These are phyloP conservation scores for Fusarium equiseti DNA, from an alignment of 2,329 filamentous ascomycete species.

Conservation along the genomic window DNA sequence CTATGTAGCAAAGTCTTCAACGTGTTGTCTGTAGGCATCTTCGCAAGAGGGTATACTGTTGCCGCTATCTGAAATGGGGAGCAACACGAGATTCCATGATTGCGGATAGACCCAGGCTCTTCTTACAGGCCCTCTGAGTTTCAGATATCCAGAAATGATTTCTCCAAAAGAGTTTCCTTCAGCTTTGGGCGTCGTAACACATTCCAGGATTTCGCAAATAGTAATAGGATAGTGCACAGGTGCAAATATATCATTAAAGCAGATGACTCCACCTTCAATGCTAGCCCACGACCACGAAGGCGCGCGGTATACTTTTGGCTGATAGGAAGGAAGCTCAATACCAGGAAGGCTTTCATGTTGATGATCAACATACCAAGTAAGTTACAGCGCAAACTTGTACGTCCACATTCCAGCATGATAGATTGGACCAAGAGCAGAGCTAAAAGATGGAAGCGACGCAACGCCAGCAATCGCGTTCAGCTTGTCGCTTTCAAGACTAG, in stretches of 20 bases:
- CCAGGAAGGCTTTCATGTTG: background rate
- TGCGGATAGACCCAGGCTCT: background rate
- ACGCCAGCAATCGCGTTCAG: constrained; percentile 1
- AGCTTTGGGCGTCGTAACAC: background rate
- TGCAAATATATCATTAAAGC: background rate
- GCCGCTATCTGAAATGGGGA: rapidly evolving
- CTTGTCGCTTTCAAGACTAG: background rate
- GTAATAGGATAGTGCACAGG: background rate
- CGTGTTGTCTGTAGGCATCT: background rate
- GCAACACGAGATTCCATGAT: background rate
- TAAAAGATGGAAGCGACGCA: background rate
- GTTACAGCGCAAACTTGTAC: background rate
- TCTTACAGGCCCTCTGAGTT: background rate
- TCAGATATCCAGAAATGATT: background rate
- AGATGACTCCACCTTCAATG: background rate
- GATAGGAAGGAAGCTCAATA: background rate
- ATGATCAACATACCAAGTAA: background rate
- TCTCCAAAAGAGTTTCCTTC: background rate
- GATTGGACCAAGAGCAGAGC: background rate
- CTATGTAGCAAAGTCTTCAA: background rate
- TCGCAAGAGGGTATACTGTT: background rate
- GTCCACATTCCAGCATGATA: background rate
- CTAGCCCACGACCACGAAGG: constrained; percentile 3
- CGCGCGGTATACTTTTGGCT: background rate
- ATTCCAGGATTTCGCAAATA: background rate